Percentiles rank a stretch among this genome's conserved stretches.
phyloP scores from a whole-genome alignment of 1,139 yeast genomes.

The Pneumocystis wakefieldiae region DNA sequence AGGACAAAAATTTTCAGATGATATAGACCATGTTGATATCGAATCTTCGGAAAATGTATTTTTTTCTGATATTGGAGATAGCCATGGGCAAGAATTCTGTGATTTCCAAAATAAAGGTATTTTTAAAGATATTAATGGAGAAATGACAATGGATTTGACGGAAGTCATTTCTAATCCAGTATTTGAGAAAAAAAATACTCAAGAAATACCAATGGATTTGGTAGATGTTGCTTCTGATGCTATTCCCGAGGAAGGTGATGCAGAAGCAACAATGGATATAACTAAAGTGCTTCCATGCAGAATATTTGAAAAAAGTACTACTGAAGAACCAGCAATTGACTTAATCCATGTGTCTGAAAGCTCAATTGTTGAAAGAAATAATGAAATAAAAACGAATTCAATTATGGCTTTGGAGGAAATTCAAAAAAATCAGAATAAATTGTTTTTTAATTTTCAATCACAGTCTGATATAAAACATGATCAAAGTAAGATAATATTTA shows the following conservation, averaged over 20 bases:
- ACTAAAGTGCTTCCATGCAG: not conserved
- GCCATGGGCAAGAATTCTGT: not conserved
- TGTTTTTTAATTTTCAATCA: not conserved
- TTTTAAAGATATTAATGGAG: slow-evolving; percentile 10
- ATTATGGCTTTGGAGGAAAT: not conserved
- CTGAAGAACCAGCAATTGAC: not conserved
- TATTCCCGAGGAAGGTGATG: not conserved
- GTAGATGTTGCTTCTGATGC: slow-evolving; percentile 3
- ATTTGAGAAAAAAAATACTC: not conserved
- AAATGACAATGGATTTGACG: slow-evolving; percentile 17
- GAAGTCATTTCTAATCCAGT: slow-evolving; percentile 7
- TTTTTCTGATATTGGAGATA: not conserved
- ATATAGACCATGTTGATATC: not conserved
- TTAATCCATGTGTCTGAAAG: not conserved
- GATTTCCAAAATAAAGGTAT: not conserved
- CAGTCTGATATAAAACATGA: not conserved
- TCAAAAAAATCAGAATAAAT: not conserved
- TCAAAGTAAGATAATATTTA: not conserved
- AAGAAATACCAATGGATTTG: slow-evolving; percentile 5
- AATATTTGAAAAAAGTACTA: not conserved
- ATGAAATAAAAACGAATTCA: not conserved
- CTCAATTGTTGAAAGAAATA: not conserved
- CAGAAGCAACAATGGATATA: slow-evolving; percentile 6
- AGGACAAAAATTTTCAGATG: not conserved
- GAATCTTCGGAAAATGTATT: not conserved